These are phyloP conservation scores for Aureobasidium sp. DNA, from an alignment of 2,329 filamentous ascomycete genomes.

Conservation along the genomic window DNA sequence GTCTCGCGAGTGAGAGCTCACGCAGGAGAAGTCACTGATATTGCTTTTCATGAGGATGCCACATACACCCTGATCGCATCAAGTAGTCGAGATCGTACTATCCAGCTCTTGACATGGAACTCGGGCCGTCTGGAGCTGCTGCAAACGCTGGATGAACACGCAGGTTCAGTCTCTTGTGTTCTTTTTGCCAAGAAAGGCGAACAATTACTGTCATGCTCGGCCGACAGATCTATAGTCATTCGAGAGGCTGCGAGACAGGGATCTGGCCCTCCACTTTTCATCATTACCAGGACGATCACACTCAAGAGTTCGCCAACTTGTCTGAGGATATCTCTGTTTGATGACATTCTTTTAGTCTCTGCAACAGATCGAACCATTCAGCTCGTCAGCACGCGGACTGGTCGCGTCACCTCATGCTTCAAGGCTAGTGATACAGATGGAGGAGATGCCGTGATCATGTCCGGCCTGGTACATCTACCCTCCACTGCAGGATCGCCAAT, in stretches of 20 bases:
- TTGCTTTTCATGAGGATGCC: conserved; percentile 62
- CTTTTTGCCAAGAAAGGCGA: conserved; percentile 65
- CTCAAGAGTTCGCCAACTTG: conserved; percentile 83
- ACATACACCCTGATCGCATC: conserved; percentile 65
- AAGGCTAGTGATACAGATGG: conserved; percentile 76
- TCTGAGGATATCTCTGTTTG: conserved; percentile 63
- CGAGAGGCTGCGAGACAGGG: conserved; percentile 69
- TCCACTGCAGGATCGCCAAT: conserved; percentile 55
- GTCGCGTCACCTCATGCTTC: conserved; percentile 65
- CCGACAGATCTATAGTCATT: conserved; percentile 80
- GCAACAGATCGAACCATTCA: conserved; percentile 57
- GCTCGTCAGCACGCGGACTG: conserved; percentile 49
- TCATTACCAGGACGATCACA: conserved; percentile 69
- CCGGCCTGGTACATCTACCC: conserved; percentile 61
- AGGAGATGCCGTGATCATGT: conserved; percentile 74
- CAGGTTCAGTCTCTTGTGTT: conserved; percentile 73
- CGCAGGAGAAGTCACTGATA: conserved; percentile 73
- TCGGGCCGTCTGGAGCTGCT: conserved; percentile 53
- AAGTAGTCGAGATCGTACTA: conserved; percentile 81
- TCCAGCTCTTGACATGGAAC: conserved; percentile 73
- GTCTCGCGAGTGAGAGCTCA: conserved; percentile 77
- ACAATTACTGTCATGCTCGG: conserved; percentile 70
- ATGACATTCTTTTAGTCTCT: conserved; percentile 50
- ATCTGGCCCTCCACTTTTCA: conserved; percentile 54
- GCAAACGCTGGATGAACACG: conserved; percentile 88